Evolutionary conservation across 805 yeast genomes (phyloP), one percentile per base, ranked within the genome.

Genomic region (Suhomyces canberraensis): DNA sequence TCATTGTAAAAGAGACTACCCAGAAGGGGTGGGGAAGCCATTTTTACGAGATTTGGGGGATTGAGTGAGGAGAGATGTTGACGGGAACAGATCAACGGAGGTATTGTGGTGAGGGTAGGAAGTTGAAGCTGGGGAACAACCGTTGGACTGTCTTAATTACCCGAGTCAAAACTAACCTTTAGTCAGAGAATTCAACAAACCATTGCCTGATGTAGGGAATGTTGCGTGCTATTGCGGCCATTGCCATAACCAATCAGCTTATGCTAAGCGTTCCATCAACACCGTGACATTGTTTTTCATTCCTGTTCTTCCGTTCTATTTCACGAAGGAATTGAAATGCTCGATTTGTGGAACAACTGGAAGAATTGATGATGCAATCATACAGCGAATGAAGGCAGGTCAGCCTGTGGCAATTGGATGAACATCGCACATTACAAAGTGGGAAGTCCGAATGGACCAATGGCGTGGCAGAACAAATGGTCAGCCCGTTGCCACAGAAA

Each of bases 181-280:
- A 60, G 66, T 59, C 50, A 61, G 56, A 44, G 66, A 61, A 22
- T 56, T 58, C 44, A 61, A 62, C 39, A 58, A 56, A 39, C 64
- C 61, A 0, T 39, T 64, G 16, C 36, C 42, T 11, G 64, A 57
- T 21, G 47, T 61, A 3, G 66, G 66, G 11, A 36, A 53, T 35
- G 41, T 62, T n/a, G 34, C 51, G 6, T 61, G 67, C 39, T 71
- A 68, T 41, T 79, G 85, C 48, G 78, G 79, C 14, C 69, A 75
- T 41, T 79, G 85, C 45, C 81, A 77, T 47, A 79, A 79, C 50
- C 64, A 65, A 39, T 62, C 76, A 18, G 84, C 76, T 3, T 54
- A 60, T 35, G 77, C 81, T 0, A 61, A 76, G 8, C 70, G 76
- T 42, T 62, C 78, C 31, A 71, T 69, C 44, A 75, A 77, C 47